These are phyloP conservation scores for Apophysomyces sp. DNA, from an alignment of 371 early-diverging fungal genomes.

Conservation along the genomic window DNA sequence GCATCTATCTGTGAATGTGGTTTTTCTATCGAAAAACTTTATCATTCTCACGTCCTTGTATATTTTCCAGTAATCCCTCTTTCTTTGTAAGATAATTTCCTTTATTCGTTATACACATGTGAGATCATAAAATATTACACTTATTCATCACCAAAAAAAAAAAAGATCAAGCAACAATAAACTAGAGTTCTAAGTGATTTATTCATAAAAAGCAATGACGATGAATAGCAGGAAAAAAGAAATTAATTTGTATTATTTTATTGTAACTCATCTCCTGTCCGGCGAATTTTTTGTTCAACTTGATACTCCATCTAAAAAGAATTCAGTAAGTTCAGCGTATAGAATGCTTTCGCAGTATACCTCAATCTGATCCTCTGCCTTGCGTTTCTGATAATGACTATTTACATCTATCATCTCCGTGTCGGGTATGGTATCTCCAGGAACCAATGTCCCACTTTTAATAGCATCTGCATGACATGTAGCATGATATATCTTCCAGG, in stretches of 20 bases:
- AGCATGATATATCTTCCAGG: conserved; percentile 63
- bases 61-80: not conserved
- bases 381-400: conserved; percentile 3
- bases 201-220: not conserved
- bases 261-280: not conserved
- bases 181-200: too few species aligned
- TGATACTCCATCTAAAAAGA: not conserved
- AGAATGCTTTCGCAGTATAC: not conserved
- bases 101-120: too few species aligned
- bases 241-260: not conserved
- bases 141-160: too few species aligned
- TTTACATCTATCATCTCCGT: conserved; percentile 6
- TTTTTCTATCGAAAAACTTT: not conserved
- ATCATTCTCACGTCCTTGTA: not conserved
- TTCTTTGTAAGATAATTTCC: conserved; percentile 3
- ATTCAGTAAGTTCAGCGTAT: not conserved
- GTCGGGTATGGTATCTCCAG: conserved; percentile 12
- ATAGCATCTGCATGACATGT: conserved; percentile 65
- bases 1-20: conserved; percentile 71
- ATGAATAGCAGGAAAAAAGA: not conserved
- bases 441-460: conserved; percentile 22
- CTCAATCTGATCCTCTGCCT: conserved; percentile 5
- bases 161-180: too few species aligned
- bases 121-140: too few species aligned
- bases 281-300: not conserved